Evolutionary conservation across 192 early-diverging fungal genomes (phyloP).

Genomic region (Tieghemiomyces parasiticus): DNA sequence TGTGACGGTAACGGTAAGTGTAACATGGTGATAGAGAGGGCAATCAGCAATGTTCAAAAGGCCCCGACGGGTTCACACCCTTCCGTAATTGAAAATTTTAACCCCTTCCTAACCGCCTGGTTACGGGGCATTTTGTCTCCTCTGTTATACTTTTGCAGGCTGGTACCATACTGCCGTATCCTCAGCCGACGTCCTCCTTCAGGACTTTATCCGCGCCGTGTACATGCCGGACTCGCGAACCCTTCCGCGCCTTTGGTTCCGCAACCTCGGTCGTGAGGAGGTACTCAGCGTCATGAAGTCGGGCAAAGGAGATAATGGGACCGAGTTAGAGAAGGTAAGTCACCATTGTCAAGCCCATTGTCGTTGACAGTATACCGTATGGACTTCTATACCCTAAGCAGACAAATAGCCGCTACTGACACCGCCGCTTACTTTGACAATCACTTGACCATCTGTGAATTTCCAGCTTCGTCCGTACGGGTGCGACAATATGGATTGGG

Average conservation of each 20-base stretch:
- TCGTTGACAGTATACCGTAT: background rate
- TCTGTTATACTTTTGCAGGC: background rate
- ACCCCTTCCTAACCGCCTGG: no score
- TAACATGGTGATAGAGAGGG: background rate
- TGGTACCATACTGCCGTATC: slow-evolving; percentile 1
- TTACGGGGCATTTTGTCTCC: no score
- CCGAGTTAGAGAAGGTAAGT: background rate
- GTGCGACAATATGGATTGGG: background rate
- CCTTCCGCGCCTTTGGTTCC: background rate
- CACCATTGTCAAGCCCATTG: background rate
- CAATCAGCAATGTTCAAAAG: background rate
- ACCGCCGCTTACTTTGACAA: background rate
- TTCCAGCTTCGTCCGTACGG: background rate
- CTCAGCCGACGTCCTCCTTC: background rate
- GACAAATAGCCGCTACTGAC: background rate
- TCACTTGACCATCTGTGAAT: background rate
- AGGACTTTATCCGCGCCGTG: slow-evolving; percentile 1
- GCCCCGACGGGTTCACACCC: no score
- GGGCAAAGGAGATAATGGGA: background rate
- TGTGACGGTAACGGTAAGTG: slow-evolving; percentile 1
- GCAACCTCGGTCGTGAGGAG: background rate
- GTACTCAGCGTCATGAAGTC: background rate
- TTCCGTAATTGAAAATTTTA: no score
- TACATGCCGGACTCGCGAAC: background rate
- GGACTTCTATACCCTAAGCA: background rate